Percentiles rank a stretch among this genome's conserved stretches.
These are phyloP conservation scores for Penicillium daleae DNA, from an alignment of 495 filamentous ascomycete genomes.

Conservation along the genomic window DNA sequence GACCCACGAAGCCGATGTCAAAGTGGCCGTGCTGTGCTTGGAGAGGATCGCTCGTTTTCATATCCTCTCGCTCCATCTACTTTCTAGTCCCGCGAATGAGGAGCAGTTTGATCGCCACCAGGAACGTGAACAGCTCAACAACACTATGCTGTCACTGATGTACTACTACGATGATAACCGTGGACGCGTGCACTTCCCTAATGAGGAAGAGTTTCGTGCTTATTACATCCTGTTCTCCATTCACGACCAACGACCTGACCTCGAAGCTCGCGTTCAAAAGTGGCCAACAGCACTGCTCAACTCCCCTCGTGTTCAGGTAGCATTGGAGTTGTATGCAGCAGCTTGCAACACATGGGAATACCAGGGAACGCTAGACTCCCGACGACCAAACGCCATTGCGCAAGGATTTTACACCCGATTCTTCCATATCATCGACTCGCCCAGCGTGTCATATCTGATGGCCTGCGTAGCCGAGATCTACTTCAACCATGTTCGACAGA, in stretches of 20 bases:
- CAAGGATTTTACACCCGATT: conserved; percentile 71
- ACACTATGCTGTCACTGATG: conserved; percentile 83
- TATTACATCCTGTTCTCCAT: conserved; percentile 88
- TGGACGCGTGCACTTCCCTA: conserved; percentile 56
- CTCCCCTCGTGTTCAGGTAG: conserved; percentile 62
- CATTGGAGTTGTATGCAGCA: conserved; percentile 69
- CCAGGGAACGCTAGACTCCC: conserved; percentile 65
- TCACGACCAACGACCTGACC: conserved; percentile 66
- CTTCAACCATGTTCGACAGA: conserved; percentile 79
- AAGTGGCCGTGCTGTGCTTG: conserved; percentile 74
- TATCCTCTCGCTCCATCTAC: conserved; percentile 81
- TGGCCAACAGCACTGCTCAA: conserved; percentile 65
- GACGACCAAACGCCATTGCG: conserved; percentile 56
- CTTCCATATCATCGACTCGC: conserved; percentile 73
- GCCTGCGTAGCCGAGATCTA: conserved; percentile 91
- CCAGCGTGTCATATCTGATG: conserved; percentile 82
- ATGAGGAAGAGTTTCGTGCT: conserved; percentile 88
- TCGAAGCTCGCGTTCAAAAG: conserved; percentile 73
- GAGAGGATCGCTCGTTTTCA: conserved; percentile 93
- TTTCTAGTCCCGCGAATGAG: conserved; percentile 66
- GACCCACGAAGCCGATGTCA: conserved; percentile 66
- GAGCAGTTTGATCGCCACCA: conserved; percentile 85
- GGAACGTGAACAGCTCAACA: conserved; percentile 89
- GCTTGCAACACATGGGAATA: conserved; percentile 66
- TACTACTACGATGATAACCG: conserved; percentile 83